A percentile compares a stretch with the other conserved stretches of the same genome.
Conservation (phyloP, 1,139 yeast species). For the Taphrina betulina region DNA sequence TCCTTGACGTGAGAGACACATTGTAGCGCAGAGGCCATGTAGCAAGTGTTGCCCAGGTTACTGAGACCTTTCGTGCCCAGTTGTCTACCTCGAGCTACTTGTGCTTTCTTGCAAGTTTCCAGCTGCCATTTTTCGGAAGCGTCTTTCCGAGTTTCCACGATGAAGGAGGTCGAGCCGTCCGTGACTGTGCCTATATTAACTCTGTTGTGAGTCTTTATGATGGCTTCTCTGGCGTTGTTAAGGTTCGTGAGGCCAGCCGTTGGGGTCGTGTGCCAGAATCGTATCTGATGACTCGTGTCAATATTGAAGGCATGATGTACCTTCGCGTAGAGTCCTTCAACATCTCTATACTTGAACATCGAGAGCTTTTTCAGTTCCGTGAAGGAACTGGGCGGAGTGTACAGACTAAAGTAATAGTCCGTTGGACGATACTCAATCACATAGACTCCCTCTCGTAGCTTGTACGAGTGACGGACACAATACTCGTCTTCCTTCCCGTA, state of each 20-base stretch:
- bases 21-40: conserved; percentile 95
- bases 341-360: conserved; percentile 26
- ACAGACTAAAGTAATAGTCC: conserved; percentile 23
- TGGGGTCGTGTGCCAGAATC: conserved; percentile 28
- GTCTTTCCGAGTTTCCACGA: conserved; percentile 20
- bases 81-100: conserved; percentile 7
- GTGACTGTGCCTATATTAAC: conserved; percentile 25
- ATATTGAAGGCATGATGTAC: conserved; percentile 22
- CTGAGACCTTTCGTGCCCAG: conserved; percentile 54
- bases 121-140: conserved; percentile 24
- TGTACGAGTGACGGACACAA: conserved; percentile 19
- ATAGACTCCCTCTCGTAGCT: conserved; percentile 1
- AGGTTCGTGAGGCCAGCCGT: conserved; percentile 25
- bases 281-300: conserved; percentile 3
- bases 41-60: conserved; percentile 91
- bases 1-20: conserved; percentile 88
- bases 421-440: conserved; percentile 19
- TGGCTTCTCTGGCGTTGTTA: conserved; percentile 20
- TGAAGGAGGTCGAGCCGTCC: conserved; percentile 21
- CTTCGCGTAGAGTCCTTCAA: conserved; percentile 28
- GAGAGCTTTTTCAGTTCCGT: conserved; percentile 17
- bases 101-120: conserved; percentile 21
- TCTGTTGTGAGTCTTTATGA: conserved; percentile 14
- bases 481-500: conserved; percentile 19
- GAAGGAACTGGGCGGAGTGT: conserved; percentile 28